Evolutionary conservation across 2,329 filamentous ascomycete species (phyloP).

Genomic region (Monilinia fructicola): DNA sequence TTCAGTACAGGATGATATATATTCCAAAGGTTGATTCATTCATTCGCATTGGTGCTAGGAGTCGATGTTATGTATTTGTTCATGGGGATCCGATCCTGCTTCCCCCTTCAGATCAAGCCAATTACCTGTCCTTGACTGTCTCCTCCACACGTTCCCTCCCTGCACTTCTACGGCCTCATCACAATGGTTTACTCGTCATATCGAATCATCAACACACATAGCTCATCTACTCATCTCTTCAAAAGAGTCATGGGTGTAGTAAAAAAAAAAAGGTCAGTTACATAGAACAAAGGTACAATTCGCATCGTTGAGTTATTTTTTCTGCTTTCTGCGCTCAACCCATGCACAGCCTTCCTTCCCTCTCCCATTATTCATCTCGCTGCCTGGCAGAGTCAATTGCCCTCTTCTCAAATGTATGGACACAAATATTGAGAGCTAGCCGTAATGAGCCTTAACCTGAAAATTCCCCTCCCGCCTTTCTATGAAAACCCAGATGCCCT

Average conservation of each 20-base stretch:
- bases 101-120: not conserved
- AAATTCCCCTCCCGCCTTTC: conserved; percentile 13
- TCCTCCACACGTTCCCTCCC: not conserved
- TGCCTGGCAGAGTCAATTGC: conserved; percentile 18
- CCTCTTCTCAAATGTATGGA: conserved; percentile 18
- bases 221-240: conserved; percentile 1
- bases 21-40: too few species aligned
- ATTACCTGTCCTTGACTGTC: too few species aligned
- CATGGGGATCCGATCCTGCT: too few species aligned
- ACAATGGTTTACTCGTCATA: conserved; percentile 4
- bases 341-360: conserved; percentile 6
- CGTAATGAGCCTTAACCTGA: not conserved
- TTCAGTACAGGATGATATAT: too few species aligned
- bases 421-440: conserved; percentile 17
- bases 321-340: conserved; percentile 20
- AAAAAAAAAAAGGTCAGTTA: conserved; percentile 24
- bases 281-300: conserved; percentile 26
- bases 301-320: conserved; percentile 24
- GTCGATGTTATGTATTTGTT: too few species aligned
- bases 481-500: conserved; percentile 14
- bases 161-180: not conserved
- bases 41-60: too few species aligned
- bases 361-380: conserved; percentile 11
- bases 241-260: conserved; percentile 17
- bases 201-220: conserved; percentile 1